phyloP scores from a whole-genome alignment of 129 eudicot genomes.

The Centaurea solstitialis region DNA sequence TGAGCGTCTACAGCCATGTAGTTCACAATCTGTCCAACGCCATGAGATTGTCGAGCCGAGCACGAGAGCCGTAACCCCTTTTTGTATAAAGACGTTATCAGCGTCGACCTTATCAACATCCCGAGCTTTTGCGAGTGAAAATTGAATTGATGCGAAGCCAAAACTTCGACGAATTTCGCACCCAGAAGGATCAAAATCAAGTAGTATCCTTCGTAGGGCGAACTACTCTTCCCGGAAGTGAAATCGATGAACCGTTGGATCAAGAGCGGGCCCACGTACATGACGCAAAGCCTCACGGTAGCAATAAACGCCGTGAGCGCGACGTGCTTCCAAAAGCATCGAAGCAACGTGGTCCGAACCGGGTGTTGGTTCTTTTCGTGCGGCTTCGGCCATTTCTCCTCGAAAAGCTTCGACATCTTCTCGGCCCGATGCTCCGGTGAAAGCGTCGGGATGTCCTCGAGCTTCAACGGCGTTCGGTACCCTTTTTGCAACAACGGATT shows the following conservation, averaged over 20 bases:
- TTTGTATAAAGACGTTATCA: constrained; percentile 74
- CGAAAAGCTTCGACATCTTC: constrained; percentile 64
- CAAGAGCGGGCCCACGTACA: constrained; percentile 78
- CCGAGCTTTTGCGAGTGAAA: constrained; percentile 83
- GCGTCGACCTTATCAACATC: constrained; percentile 72
- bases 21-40: constrained; percentile 90
- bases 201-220: constrained; percentile 80
- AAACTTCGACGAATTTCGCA: constrained; percentile 74
- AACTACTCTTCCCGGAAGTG: constrained; percentile 53
- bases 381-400: constrained; percentile 73
- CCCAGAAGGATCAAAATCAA: constrained; percentile 61
- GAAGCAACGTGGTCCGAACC: constrained; percentile 55
- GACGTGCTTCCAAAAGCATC: constrained; percentile 81
- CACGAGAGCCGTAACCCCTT: constrained; percentile 79
- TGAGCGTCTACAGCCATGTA: constrained; percentile 99
- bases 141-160: constrained; percentile 78
- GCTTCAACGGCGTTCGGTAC: constrained; percentile 47
- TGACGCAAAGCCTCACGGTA: constrained; percentile 55
- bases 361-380: constrained; percentile 75
- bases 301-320: constrained; percentile 68
- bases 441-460: constrained; percentile 76
- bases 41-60: constrained; percentile 87
- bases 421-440: constrained; percentile 82
- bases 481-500: constrained; percentile 75
- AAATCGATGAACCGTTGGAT: constrained; percentile 67